Evolutionary conservation across 2,329 filamentous ascomycete genomes (phyloP).

Genomic region (Penicillium rolfsii): DNA sequence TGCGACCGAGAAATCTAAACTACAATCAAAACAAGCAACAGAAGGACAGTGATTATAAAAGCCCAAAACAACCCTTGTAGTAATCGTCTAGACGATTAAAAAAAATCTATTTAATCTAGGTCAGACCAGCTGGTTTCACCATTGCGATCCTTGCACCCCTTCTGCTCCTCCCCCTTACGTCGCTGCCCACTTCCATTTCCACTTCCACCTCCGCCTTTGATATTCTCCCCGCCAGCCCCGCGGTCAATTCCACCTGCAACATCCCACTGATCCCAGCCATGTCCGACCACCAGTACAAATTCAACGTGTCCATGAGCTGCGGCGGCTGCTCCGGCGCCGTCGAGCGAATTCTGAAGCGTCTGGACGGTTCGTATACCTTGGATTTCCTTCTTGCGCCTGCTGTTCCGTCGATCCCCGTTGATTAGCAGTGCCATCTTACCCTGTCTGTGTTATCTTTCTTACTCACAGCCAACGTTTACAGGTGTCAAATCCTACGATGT

Average conservation of each 20-base stretch:
- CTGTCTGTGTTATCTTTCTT: conserved; percentile 15
- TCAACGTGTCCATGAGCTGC: conserved; percentile 92
- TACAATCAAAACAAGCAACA: not conserved
- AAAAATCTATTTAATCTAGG: not conserved
- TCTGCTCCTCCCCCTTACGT: not conserved
- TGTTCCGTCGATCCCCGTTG: not conserved
- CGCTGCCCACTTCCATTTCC: conserved; percentile 3
- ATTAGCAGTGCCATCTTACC: not conserved
- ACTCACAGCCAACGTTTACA: conserved; percentile 42
- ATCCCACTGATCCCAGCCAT: conserved; percentile 51
- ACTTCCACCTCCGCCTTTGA: not conserved
- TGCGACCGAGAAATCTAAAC: not conserved
- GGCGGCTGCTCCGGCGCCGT: conserved; percentile 94
- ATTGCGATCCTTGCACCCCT: not conserved
- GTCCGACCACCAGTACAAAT: conserved; percentile 89
- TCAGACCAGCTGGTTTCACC: conserved; percentile 2
- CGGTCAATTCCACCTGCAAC: conserved; percentile 7
- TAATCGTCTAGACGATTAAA: not conserved
- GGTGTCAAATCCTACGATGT: conserved; percentile 87
- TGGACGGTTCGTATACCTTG: conserved; percentile 67
- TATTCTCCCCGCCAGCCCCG: conserved; percentile 14
- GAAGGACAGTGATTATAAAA: not conserved
- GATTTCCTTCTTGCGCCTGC: not conserved
- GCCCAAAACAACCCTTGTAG: not conserved
- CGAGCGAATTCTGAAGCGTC: conserved; percentile 87